Conservation (phyloP, 2,329 filamentous ascomycete genomes). For the Teratosphaeria nubilosa region DNA sequence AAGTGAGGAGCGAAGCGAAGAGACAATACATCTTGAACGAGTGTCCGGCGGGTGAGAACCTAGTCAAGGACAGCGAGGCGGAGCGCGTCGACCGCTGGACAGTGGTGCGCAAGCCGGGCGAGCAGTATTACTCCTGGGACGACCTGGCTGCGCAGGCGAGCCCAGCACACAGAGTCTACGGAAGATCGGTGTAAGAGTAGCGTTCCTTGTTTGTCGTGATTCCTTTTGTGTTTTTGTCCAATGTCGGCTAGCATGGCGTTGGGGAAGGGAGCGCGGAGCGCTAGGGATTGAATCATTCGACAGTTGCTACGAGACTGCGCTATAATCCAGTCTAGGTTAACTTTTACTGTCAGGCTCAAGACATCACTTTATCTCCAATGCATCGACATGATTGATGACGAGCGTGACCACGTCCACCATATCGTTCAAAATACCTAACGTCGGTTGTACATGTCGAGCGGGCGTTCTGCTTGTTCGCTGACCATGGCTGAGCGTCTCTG, state of each 20-base stretch:
- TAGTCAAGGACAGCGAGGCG: constrained; percentile 14
- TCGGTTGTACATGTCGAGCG: no score
- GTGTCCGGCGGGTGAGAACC: constrained; percentile 14
- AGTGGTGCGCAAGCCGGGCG: background rate
- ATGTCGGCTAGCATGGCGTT: background rate
- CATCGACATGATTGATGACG: no score
- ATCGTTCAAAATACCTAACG: no score
- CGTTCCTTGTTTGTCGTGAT: background rate
- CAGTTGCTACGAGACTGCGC: background rate
- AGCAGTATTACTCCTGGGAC: background rate
- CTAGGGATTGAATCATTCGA: background rate
- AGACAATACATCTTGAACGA: constrained; percentile 19
- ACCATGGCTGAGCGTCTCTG: no score
- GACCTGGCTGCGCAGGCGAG: background rate
- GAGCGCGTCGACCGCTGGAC: background rate
- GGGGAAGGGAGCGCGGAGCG: background rate
- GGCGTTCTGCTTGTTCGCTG: no score
- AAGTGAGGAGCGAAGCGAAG: constrained; percentile 22
- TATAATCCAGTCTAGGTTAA: background rate
- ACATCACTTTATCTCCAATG: no score
- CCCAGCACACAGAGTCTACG: background rate
- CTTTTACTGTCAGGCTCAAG: no score
- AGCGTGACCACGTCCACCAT: no score
- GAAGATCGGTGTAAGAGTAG: background rate
- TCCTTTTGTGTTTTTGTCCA: background rate